These are phyloP conservation scores for Saccharomyces uvarum DNA, from an alignment of 1,139 yeast genomes.

Conservation along the genomic window DNA sequence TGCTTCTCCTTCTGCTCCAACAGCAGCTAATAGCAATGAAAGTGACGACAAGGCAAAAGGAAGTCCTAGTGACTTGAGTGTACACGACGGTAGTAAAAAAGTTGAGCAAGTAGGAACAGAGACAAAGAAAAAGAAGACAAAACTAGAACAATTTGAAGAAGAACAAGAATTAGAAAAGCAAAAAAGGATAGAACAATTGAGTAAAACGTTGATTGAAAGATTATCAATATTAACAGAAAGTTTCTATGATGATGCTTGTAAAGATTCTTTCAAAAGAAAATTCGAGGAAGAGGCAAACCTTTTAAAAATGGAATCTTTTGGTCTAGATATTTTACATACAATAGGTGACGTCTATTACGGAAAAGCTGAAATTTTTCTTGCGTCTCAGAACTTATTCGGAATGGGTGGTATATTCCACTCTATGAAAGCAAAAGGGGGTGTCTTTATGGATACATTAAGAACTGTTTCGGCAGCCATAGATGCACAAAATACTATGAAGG, in stretches of 20 bases:
- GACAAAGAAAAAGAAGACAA: conserved; percentile 38
- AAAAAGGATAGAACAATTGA: conserved; percentile 60
- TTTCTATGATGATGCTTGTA: conserved; percentile 61
- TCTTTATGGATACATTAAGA: conserved; percentile 75
- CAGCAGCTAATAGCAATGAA: not conserved
- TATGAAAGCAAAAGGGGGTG: conserved; percentile 78
- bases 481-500: conserved; percentile 83
- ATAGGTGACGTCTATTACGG: conserved; percentile 71
- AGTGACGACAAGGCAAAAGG: not conserved
- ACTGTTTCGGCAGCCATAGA: conserved; percentile 83
- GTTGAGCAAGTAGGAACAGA: not conserved
- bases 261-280: conserved; percentile 60
- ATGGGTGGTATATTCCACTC: conserved; percentile 78
- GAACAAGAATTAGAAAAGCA: conserved; percentile 65
- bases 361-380: conserved; percentile 52
- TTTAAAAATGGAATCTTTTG: conserved; percentile 89
- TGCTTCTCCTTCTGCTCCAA: not conserved
- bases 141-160: conserved; percentile 67
- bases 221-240: conserved; percentile 80
- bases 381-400: conserved; percentile 69
- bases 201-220: conserved; percentile 55
- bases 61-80: not conserved
- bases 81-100: not conserved
- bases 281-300: conserved; percentile 78
- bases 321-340: conserved; percentile 80